These are phyloP conservation scores for Coniochaeta hoffmannii DNA, from an alignment of 2,329 filamentous ascomycete genomes.

Conservation along the genomic window DNA sequence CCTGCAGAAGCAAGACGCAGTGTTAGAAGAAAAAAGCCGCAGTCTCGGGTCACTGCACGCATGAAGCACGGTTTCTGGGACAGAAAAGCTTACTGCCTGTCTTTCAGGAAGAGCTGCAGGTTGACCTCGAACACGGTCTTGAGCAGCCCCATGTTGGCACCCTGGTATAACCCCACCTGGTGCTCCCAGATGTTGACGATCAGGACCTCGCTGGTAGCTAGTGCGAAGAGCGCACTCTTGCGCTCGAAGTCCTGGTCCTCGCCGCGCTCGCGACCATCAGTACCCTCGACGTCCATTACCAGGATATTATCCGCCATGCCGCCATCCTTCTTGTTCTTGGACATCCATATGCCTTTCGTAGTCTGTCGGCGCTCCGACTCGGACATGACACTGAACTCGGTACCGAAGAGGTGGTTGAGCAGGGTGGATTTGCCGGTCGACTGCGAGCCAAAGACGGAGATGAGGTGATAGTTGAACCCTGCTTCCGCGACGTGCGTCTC, in stretches of 20 bases:
- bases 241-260: slow-evolving; percentile 99
- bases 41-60: not conserved
- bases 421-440: slow-evolving; percentile 97
- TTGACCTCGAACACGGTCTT: slow-evolving; percentile 99
- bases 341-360: slow-evolving; percentile 99
- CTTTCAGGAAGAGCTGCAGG: slow-evolving; percentile 91
- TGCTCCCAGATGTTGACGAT: slow-evolving; percentile 99
- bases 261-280: slow-evolving; percentile 89
- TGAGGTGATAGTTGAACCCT: slow-evolving; percentile 98
- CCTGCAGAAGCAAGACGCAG: slow-evolving; percentile 32
- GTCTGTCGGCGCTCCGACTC: slow-evolving; percentile 91
- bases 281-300: slow-evolving; percentile 99
- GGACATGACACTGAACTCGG: slow-evolving; percentile 95
- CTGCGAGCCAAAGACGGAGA: slow-evolving; percentile 97
- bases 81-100: slow-evolving; percentile 67
- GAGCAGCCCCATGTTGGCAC: slow-evolving; percentile 95
- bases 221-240: slow-evolving; percentile 93
- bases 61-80: not conserved
- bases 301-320: slow-evolving; percentile 93
- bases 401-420: slow-evolving; percentile 92
- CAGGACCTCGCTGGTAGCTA: slow-evolving; percentile 94
- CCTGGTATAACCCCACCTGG: slow-evolving; percentile 95
- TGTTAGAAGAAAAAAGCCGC: slow-evolving; percentile 1
- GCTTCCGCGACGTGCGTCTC: slow-evolving; percentile 73
- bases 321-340: slow-evolving; percentile 74